These are phyloP conservation scores for Tieghemostelium lacteum DNA, from an alignment of 78 protist genomes.

Conservation along the genomic window DNA sequence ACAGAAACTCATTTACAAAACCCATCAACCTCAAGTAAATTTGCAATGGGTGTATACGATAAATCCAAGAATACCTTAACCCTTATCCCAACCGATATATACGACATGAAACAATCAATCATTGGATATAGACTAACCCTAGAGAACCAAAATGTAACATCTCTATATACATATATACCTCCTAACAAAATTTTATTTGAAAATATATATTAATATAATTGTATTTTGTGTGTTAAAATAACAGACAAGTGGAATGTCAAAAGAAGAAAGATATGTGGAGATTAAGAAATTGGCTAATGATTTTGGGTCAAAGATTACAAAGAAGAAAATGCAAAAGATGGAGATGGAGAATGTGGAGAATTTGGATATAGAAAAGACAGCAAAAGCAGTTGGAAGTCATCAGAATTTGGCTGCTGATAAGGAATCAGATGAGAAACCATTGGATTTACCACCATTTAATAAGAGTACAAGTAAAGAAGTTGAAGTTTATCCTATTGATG, in stretches of 20 bases:
- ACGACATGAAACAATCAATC: conserved; percentile 38
- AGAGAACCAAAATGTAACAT: neutral
- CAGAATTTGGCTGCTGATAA: conserved; percentile 4
- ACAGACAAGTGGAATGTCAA: neutral
- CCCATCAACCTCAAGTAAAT: neutral
- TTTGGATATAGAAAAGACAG: conserved; percentile 32
- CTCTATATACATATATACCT: neutral
- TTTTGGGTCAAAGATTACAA: conserved; percentile 59
- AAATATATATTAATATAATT: neutral
- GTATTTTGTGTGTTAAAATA: no score
- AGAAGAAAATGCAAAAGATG: conserved; percentile 68
- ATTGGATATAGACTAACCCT: conserved; percentile 26
- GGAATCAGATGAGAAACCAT: conserved; percentile 17
- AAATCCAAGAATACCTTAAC: conserved; percentile 18
- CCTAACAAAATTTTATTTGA: no score
- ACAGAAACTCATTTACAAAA: neutral
- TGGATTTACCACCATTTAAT: conserved; percentile 51
- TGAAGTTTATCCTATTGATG: conserved; percentile 38
- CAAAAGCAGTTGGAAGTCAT: neutral
- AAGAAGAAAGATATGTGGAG: conserved; percentile 27
- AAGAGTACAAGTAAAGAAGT: neutral
- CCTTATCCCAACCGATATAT: conserved; percentile 46
- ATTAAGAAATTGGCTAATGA: conserved; percentile 35
- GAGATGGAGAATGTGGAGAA: conserved; percentile 59
- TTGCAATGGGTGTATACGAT: conserved; percentile 56